phyloP scores from a whole-genome alignment of 257 asterid species.

The Solanum gracilifrons region DNA sequence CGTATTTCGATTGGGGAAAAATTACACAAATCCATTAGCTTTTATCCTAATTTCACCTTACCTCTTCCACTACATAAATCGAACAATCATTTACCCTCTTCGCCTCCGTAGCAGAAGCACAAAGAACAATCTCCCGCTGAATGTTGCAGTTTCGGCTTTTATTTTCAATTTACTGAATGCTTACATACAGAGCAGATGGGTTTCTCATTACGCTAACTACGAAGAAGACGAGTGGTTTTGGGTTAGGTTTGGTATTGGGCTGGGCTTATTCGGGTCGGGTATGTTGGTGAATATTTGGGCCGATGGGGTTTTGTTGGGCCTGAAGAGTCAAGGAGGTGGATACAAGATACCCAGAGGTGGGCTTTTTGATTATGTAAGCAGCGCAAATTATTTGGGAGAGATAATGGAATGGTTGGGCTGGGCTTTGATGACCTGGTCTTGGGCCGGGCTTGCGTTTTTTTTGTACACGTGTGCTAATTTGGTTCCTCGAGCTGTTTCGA shows the following conservation, averaged over 20 bases:
- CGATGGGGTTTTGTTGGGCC: constrained; percentile 39
- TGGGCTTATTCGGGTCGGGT: constrained; percentile 26
- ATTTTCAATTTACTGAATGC: constrained; percentile 38
- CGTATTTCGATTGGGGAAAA: constrained; percentile 47
- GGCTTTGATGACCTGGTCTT: constrained; percentile 61
- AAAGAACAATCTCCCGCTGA: constrained; percentile 18
- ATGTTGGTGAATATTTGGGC: constrained; percentile 46
- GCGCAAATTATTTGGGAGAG: constrained; percentile 81
- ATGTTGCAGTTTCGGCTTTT: constrained; percentile 30
- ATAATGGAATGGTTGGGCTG: constrained; percentile 79
- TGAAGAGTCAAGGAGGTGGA: constrained; percentile 44
- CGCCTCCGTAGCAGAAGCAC: constrained; percentile 3
- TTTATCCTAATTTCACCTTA: constrained; percentile 31
- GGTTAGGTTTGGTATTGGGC: constrained; percentile 32
- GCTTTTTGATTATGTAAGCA: constrained; percentile 54
- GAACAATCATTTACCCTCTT: constrained; percentile 49
- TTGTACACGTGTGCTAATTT: constrained; percentile 52
- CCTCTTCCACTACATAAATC: constrained; percentile 57
- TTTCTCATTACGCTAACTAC: constrained; percentile 39
- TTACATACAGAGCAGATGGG: constrained; percentile 44
- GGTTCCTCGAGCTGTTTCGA: constrained; percentile 48
- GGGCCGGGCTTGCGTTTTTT: constrained; percentile 64
- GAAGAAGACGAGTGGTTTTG: constrained; percentile 24
- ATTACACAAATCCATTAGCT: constrained; percentile 27
- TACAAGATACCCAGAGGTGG: constrained; percentile 58